Base-by-base conservation (phyloP, 75 land plant genomes). In the Azolla pinnata region DNA sequence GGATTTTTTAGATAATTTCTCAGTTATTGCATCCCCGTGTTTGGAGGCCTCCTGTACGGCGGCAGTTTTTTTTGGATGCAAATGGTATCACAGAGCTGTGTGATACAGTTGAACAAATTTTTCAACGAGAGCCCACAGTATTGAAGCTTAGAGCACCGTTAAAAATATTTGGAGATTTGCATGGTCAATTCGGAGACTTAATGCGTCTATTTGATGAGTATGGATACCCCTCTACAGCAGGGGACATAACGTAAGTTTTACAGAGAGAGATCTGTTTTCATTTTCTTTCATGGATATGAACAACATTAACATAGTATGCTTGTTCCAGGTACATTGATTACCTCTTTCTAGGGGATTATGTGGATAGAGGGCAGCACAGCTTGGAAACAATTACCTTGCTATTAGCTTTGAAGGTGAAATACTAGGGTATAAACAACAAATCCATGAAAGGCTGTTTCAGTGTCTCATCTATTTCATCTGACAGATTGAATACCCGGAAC, bases 171-270 rank as follows among this genome's bases (percentile, higher is more conserved):
- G 93, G 93, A 30, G 93, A 88, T 75, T 83, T 88, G 31, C 93
- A 88, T 70, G 93, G 93, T 7, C 93, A 88, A 54, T 88, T 88
- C 80, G 93, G 93, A 46, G 93, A 88, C 48, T 72, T 88, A 17
- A 88, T 88, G 93, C 72, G 93, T 4, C 67, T 88, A 17, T 88
- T 88, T 75, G 93, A 85, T 77, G 93, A 88, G 31, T 88, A 88
- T 68, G 93, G 93, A 38, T 85, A 73, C 65, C 93, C 93, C 44
- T 88, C 93, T 32, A 82, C 89, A 35, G 93, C 89, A 47, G 93
- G 93, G 56, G 93, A 88, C 56, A 82, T 88, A 60, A 84, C 86
- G 93, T 88, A 63, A 69, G 89, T 71, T 4, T 23, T 17, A 18
- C 54, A 24, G 29, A 5, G 40, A 35, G 40, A 35, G 12, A 7